Base-by-base conservation (phyloP, 352 stramenopile species). In the Elongisporangium undulatum region DNA sequence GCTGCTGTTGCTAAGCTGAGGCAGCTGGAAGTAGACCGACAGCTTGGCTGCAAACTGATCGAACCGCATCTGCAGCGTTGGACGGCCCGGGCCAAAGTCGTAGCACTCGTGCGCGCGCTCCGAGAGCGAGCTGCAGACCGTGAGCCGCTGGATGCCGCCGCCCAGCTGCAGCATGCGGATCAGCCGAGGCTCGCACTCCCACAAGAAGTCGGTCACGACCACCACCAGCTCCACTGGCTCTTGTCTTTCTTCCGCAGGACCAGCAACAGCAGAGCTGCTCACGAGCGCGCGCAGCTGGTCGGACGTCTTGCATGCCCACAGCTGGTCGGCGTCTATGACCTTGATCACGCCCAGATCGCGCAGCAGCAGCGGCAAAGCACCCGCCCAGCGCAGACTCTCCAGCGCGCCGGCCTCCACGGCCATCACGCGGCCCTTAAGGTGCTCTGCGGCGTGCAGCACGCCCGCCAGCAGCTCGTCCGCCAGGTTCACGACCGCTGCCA, bases 21-120 rank as follows among this genome's bases (percentile, higher is more conserved):
- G 26, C 26, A 8, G 26, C 26, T 34, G 26, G 26, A 34, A 34
- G 26, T 34, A 34, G 26, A 34, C 26, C 26, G 26, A 34, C 24
- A 88, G 61, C 55, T 63, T 41, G 15, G 56, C 26, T 10, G 69
- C 76, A 59, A 87, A 87, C 1, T 59, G 61, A 3, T 78, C 70
- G 53, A 89, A 89, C 12, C 69, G 59, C 78, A 90, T 90, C 29
- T 67, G 66, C 39, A 6, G 38, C 22, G 56, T 63, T 60, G 12
- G 38, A 19, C 2, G 59, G 49, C 59, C 39, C 68, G 1, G 61
- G 51, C 6, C 60, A 51, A 87, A 83, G 62, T 88, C 75, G 51
- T 70, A 87, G 62, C 82, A 91, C 64, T 89, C 78, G 60, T 91
- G 82, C 0, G 82, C 77, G 10, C 71, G 66, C 67, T 91, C 82